These are phyloP conservation scores for Alternaria rosae DNA, from an alignment of 2,329 filamentous ascomycete genomes.

Conservation along the genomic window DNA sequence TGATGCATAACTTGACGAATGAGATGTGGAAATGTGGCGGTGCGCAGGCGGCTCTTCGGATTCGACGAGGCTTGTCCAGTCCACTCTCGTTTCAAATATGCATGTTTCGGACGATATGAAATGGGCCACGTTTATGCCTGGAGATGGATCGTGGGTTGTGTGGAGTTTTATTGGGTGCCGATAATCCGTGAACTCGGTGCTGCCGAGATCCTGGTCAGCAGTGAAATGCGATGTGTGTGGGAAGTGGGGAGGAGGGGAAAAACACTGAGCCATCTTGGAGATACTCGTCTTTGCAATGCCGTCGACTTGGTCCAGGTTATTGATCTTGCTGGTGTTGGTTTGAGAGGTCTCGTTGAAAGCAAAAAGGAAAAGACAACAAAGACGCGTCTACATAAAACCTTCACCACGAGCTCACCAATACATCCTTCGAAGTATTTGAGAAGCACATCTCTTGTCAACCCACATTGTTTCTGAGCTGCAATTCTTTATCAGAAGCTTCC, in stretches of 20 bases:
- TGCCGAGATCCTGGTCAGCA: slow-evolving; percentile 2
- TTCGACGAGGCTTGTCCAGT: slow-evolving; percentile 4
- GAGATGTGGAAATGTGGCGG: not conserved
- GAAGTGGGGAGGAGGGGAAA: not conserved
- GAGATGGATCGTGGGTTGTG: not conserved
- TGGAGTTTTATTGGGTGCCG: not conserved
- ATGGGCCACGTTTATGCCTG: slow-evolving; percentile 12
- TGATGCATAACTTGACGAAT: not conserved
- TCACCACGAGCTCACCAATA: too few relatives aligned
- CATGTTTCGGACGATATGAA: slow-evolving; percentile 10
- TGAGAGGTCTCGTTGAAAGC: too few relatives aligned
- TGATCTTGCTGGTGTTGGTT: too few relatives aligned
- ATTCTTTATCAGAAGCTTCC: too few relatives aligned
- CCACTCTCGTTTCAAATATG: slow-evolving; percentile 4
- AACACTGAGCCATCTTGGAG: not conserved
- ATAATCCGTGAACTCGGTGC: not conserved
- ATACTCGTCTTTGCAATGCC: too few relatives aligned
- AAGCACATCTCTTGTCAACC: too few relatives aligned
- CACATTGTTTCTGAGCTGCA: too few relatives aligned
- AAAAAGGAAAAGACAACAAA: too few relatives aligned
- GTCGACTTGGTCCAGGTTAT: too few relatives aligned
- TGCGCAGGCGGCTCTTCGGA: not conserved
- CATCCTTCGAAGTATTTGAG: too few relatives aligned
- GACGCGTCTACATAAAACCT: too few relatives aligned
- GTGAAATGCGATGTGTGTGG: not conserved